Evolutionary conservation across 495 filamentous ascomycete genomes (phyloP).

Genomic region (Lindgomyces ingoldianus): DNA sequence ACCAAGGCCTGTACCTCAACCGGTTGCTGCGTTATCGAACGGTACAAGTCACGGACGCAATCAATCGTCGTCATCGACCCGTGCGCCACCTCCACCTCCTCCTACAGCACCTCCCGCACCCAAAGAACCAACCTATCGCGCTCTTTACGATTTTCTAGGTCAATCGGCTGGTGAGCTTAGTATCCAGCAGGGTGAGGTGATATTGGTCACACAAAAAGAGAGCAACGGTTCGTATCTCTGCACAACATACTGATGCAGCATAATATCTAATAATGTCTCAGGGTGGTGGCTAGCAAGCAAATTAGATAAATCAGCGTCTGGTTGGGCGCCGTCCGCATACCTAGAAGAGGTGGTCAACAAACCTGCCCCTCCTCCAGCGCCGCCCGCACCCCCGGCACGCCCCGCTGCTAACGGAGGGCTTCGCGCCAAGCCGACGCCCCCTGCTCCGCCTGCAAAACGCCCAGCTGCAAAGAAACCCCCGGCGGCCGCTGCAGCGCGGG

Average conservation of each 20-base stretch:
- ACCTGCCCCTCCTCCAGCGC: slow-evolving; percentile 43
- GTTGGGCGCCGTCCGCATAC: slow-evolving; percentile 92
- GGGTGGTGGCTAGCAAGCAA: slow-evolving; percentile 95
- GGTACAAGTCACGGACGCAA: slow-evolving; percentile 54
- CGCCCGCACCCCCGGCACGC: slow-evolving; percentile 46
- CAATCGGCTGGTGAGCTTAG: slow-evolving; percentile 77
- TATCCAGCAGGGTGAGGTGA: slow-evolving; percentile 71
- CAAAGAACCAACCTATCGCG: slow-evolving; percentile 77
- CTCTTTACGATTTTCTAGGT: slow-evolving; percentile 84
- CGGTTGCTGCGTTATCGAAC: slow-evolving; percentile 52
- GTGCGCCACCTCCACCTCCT: slow-evolving; percentile 71
- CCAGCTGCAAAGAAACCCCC: slow-evolving; percentile 69
- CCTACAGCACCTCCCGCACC: slow-evolving; percentile 63
- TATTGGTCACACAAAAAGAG: slow-evolving; percentile 87
- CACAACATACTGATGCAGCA: neutral
- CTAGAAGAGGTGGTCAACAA: slow-evolving; percentile 69
- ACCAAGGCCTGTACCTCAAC: slow-evolving; percentile 47
- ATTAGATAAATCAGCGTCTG: slow-evolving; percentile 62
- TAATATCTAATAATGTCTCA: slow-evolving; percentile 41
- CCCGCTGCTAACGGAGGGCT: slow-evolving; percentile 49
- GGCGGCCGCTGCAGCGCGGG: slow-evolving; percentile 58
- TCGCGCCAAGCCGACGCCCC: slow-evolving; percentile 71
- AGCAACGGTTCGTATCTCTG: slow-evolving; percentile 69
- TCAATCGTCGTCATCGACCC: slow-evolving; percentile 48
- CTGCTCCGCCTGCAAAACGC: slow-evolving; percentile 84